Conservation (phyloP, 179 eudicot species). For the Carnegiea gigantea region DNA sequence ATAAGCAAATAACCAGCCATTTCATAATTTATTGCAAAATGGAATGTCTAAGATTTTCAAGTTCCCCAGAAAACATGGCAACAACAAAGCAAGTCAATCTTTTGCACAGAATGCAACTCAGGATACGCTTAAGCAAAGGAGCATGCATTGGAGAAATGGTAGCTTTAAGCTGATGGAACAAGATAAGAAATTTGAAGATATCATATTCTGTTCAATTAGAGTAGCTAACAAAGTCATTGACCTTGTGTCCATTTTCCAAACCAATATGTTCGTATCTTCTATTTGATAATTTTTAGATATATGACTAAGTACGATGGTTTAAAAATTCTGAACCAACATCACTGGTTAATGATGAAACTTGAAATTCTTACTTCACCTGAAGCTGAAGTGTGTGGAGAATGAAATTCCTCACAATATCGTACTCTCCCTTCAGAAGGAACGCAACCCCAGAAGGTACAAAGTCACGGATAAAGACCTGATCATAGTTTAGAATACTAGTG, state of each 20-base stretch:
- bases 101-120: neutral
- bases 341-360: neutral
- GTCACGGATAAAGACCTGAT: conserved; percentile 90
- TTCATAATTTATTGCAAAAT: neutral
- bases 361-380: conserved; percentile 52
- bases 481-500: conserved; percentile 60
- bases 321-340: neutral
- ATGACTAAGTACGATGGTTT: neutral
- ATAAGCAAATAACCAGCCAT: neutral
- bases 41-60: neutral
- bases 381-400: conserved; percentile 90
- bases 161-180: too few relatives aligned
- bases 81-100: neutral
- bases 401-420: conserved; percentile 83
- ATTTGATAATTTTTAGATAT: neutral
- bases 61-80: neutral
- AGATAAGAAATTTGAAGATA: too few relatives aligned
- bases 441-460: conserved; percentile 87
- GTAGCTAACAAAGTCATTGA: neutral
- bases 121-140: neutral
- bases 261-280: too few relatives aligned
- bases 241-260: neutral
- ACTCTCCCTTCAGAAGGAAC: conserved; percentile 83
- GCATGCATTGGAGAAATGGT: neutral
- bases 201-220: neutral